Conservation (phyloP, 2,329 filamentous ascomycete species). For the Colletotrichum filicis region DNA sequence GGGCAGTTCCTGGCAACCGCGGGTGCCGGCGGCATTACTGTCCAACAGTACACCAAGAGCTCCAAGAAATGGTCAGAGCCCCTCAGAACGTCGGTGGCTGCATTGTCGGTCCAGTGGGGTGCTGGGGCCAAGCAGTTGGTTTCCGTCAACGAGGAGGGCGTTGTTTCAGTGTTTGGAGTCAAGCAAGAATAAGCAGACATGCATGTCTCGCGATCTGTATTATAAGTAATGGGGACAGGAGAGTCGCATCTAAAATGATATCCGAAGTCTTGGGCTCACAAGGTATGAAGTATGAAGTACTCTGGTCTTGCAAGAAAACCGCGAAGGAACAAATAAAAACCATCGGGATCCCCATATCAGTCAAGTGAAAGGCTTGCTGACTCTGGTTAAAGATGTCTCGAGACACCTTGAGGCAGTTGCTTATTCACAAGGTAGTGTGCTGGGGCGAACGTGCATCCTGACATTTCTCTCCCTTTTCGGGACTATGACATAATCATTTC, state of each 20-base stretch:
- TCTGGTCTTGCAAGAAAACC: neutral
- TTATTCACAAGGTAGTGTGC: neutral
- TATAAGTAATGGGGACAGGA: constrained; percentile 18
- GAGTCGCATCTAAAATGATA: constrained; percentile 32
- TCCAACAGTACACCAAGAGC: constrained; percentile 90
- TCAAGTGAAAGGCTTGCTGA: neutral
- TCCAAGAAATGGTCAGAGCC: constrained; percentile 91
- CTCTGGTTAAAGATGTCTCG: too few species aligned
- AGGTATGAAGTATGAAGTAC: neutral
- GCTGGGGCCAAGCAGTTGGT: constrained; percentile 78
- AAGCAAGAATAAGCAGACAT: constrained; percentile 51
- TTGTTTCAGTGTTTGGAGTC: constrained; percentile 75
- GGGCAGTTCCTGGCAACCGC: constrained; percentile 90
- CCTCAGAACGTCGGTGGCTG: constrained; percentile 78
- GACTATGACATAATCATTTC: constrained; percentile 28
- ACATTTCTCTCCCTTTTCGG: neutral
- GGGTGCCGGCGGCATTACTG: constrained; percentile 82
- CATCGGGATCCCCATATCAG: too few species aligned
- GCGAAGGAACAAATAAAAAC: neutral
- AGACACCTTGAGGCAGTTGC: neutral
- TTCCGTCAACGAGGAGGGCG: constrained; percentile 78
- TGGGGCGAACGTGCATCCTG: neutral
- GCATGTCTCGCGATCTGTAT: constrained; percentile 15
- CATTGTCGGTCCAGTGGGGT: constrained; percentile 83
- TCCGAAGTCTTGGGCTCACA: constrained; percentile 26